A percentile compares a stretch with the other conserved stretches of the same genome.
Conservation (phyloP, 2,329 filamentous ascomycete species). For the Ustulina deusta region DNA sequence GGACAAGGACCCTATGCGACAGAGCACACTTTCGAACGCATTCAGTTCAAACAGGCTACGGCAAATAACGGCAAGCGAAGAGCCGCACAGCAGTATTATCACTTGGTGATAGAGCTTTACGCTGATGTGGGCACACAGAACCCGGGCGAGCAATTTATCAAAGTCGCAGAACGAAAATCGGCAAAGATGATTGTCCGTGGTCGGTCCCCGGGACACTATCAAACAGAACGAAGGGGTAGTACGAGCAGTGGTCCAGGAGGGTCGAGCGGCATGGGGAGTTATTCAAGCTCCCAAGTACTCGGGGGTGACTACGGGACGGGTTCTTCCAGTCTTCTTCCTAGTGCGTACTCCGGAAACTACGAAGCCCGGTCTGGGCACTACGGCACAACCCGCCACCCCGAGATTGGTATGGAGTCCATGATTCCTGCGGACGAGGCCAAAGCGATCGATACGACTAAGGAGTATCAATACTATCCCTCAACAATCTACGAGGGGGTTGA, state of each 20-base stretch:
- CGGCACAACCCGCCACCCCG: slow-evolving; percentile 58
- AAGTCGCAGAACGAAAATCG: slow-evolving; percentile 78
- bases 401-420: slow-evolving; percentile 63
- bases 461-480: slow-evolving; percentile 67
- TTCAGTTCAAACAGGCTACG: slow-evolving; percentile 94
- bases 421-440: slow-evolving; percentile 66
- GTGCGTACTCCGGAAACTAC: slow-evolving; percentile 54
- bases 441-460: slow-evolving; percentile 61
- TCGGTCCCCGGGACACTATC: slow-evolving; percentile 83
- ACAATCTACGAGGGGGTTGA: slow-evolving; percentile 64
- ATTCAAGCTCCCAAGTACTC: slow-evolving; percentile 55
- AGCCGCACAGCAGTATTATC: slow-evolving; percentile 92
- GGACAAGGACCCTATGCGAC: slow-evolving; percentile 57
- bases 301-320: slow-evolving; percentile 55
- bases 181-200: slow-evolving; percentile 89
- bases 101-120: slow-evolving; percentile 87
- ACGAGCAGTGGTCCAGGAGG: slow-evolving; percentile 76
- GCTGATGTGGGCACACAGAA: slow-evolving; percentile 70
- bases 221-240: slow-evolving; percentile 75
- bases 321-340: slow-evolving; percentile 56
- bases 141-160: slow-evolving; percentile 68
- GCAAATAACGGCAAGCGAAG: slow-evolving; percentile 93
- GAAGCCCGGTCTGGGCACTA: slow-evolving; percentile 59
- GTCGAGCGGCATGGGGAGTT: slow-evolving; percentile 70
- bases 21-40: slow-evolving; percentile 82